Evolutionary conservation across 768 basidiomycete species (phyloP), one percentile per base, ranked within the genome.

Genomic region (Pisolithus sp.): DNA sequence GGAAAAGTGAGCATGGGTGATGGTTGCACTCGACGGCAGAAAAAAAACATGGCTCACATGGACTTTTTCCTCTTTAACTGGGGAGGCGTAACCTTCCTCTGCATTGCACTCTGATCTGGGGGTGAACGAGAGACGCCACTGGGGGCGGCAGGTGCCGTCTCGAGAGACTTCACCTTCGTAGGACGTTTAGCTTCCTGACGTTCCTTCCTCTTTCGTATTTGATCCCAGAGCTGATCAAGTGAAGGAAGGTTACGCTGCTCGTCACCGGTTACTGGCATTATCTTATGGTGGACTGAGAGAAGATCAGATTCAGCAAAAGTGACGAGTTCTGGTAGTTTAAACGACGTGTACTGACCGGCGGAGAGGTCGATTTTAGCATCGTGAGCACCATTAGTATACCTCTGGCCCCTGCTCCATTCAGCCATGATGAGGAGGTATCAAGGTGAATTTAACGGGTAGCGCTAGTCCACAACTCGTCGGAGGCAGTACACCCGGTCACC

Each of bases 131-230:
- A 56, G 17, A 52, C 44, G 20, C 43, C 49, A 46, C 57, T 67
- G 41, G 61, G 24, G 41, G 54, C 57, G 44, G 57, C 20, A 28
- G 65, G 61, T 30, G 66, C 43, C 2, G 59, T 34, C 62, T 83
- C 83, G 20, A 87, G 73, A 20, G 85, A 87, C 64, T 81, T 79
- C 42, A 87, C 82, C 65, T 88, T 88, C 28, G 81, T 76, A 48
- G 79, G 80, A 59, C 82, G 76, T 57, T 80, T 80, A 40, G 82
- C 83, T 75, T 87, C 82, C 58, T 77, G 76, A 56, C 72, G 75
- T 46, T 80, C 80, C 66, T 87, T 88, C 67, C 78, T 73, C 63
- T 78, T 76, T 42, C 84, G 77, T 48, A 88, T 76, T 50, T 77
- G 74, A 52, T 70, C 76, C 86, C 86, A 88, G n/a, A 88, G 66